Conservation (phyloP, 257 asterid genomes). For the Nicotiana noctiflora region DNA sequence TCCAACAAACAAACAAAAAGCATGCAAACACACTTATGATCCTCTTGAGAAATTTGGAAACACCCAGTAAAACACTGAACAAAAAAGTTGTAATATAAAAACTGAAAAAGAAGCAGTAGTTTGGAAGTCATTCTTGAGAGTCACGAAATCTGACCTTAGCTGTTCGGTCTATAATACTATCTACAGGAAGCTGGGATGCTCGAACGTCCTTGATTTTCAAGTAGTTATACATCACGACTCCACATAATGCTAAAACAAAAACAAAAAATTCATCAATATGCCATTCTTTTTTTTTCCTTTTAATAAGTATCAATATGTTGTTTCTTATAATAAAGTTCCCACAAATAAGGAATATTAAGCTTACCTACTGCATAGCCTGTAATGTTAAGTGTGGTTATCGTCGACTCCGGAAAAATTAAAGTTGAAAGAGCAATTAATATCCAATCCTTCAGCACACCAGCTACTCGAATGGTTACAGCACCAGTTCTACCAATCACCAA, state of each 20-base stretch:
- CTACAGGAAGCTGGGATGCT: slow-evolving; percentile 40
- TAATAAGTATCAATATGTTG: background rate
- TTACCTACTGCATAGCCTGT: slow-evolving; percentile 94
- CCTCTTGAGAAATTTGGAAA: background rate
- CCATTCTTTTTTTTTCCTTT: too few species aligned
- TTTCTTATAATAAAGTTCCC: background rate
- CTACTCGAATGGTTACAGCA: slow-evolving; percentile 95
- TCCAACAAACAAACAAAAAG: background rate
- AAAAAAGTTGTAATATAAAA: background rate
- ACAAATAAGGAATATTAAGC: slow-evolving; percentile 9
- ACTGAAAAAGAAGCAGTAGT: background rate
- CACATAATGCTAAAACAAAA: slow-evolving; percentile 68
- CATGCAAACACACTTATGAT: background rate
- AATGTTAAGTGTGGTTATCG: slow-evolving; percentile 73
- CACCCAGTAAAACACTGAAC: background rate
- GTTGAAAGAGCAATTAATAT: slow-evolving; percentile 92
- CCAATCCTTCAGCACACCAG: slow-evolving; percentile 98
- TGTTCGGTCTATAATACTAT: slow-evolving; percentile 42
- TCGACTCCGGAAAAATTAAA: slow-evolving; percentile 85
- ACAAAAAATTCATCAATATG: background rate
- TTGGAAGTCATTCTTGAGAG: background rate
- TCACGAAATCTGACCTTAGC: slow-evolving; percentile 33
- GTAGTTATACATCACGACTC: slow-evolving; percentile 71
- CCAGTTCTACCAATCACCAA: slow-evolving; percentile 96
- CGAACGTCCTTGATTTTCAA: slow-evolving; percentile 57